Base-by-base conservation (phyloP, 2,329 filamentous ascomycete genomes). In the Anthostomella pinea region DNA sequence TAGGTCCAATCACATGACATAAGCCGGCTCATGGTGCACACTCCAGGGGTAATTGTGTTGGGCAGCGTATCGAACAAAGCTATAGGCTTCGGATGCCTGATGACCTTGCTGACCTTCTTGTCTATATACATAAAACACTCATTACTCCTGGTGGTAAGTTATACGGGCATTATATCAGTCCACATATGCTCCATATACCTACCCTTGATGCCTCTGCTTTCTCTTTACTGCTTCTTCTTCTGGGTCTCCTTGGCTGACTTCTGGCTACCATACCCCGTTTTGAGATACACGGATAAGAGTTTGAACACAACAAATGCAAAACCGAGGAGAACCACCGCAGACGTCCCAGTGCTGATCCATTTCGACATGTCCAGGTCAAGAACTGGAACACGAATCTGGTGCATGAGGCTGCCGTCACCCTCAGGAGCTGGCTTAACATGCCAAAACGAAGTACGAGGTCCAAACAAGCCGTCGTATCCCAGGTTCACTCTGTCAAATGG, bases 401-500 rank as follows among this genome's bases (percentile, higher is more conserved):
- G 80, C 31, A 75, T 65, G 15, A 87, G 62, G 30, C 56, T 58
- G 20, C 52, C 51, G 6, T 54, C 53, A 1, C 35, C 48, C 19
- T 48, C 39, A 2, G 72, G 59, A n/a, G 54, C 55, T 2, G 83
- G 82, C 22, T 72, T 67, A 2, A 86, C 60, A 58, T 96, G 88
- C 72, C 89, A 94, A 58, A 95, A 96, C 57, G 87, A 72, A 0
- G 88, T 95, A 32, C 78, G 73, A 1, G 79, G 73, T 2, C 77
- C 79, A 59, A 96, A 96, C 7, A 94, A 63, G 0, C 74, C 77
- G 48, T 96, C 91, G 59, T 90, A 96, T 1, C 89, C 90, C n/a
- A 96, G 54, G 55, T 87, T 79, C n/a, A 73, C 68, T 5, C 87
- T 72, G 59, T 96, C 90, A 61, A 97, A 97, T 0, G 91, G 91